A percentile compares a stretch with the other conserved stretches of the same genome.
Evolutionary conservation across 75 land plant species (phyloP).

Genomic region (Selaginella moellendorffii): DNA sequence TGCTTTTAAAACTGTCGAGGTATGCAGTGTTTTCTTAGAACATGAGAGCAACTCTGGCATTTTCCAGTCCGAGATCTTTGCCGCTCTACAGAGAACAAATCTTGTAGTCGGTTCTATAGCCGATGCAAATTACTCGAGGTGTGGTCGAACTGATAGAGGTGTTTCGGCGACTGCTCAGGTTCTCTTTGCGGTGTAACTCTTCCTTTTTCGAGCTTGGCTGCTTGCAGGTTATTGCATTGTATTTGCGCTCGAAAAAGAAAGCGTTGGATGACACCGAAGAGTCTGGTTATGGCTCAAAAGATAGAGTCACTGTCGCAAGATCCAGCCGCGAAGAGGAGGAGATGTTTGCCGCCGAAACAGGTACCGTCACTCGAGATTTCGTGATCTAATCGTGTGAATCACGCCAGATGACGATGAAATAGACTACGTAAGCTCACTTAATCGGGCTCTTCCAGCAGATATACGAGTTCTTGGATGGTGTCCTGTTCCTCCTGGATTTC

Average conservation of each 20-base stretch:
- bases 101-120: slow-evolving; percentile 38
- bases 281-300: slow-evolving; percentile 5
- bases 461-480: slow-evolving; percentile 87
- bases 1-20: slow-evolving; percentile 68
- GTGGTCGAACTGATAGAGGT: slow-evolving; percentile 92
- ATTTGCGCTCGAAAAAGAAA: slow-evolving; percentile 49
- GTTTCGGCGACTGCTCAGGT: slow-evolving; percentile 93
- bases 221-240: slow-evolving; percentile 16
- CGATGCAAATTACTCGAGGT: slow-evolving; percentile 55
- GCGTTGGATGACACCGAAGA: neutral
- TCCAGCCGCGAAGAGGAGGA: slow-evolving; percentile 22
- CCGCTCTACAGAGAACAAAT: slow-evolving; percentile 54
- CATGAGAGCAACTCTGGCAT: neutral
- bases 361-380: too few species aligned
- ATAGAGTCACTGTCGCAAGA: slow-evolving; percentile 22
- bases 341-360: slow-evolving; percentile 13
- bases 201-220: neutral
- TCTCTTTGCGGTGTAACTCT: neutral
- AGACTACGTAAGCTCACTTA: slow-evolving; percentile 73
- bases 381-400: too few species aligned
- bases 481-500: slow-evolving; percentile 52
- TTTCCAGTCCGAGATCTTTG: slow-evolving; percentile 68
- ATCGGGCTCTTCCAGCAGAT: slow-evolving; percentile 70
- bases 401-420: slow-evolving; percentile 55
- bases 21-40: slow-evolving; percentile 3